Percentiles rank a stretch among this genome's conserved stretches.
These are phyloP conservation scores for Blastomyces emzantsi DNA, from an alignment of 2,329 filamentous ascomycete species.

Conservation along the genomic window DNA sequence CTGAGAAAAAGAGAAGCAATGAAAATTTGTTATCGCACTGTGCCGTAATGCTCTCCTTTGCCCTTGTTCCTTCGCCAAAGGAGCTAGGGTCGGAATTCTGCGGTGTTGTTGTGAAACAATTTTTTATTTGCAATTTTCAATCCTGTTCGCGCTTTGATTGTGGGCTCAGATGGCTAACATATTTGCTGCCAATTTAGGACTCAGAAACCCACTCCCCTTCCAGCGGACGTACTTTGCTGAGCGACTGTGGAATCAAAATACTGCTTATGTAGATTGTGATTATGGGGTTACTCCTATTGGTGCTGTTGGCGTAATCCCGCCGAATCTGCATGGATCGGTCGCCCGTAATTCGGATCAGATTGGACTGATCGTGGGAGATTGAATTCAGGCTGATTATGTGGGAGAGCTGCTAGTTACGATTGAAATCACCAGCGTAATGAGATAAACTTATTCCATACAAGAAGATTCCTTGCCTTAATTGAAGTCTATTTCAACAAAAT, in stretches of 20 bases:
- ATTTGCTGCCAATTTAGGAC: not conserved
- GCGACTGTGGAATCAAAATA: not conserved
- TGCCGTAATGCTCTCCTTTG: not conserved
- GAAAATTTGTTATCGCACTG: not conserved
- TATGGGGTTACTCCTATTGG: not conserved
- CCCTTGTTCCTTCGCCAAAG: not conserved
- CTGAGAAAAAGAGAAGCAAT: conserved; percentile 26
- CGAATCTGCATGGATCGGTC: not conserved
- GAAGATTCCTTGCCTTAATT: not conserved
- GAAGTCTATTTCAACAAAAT: conserved; percentile 7
- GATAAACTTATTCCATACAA: not conserved
- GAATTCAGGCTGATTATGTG: not conserved
- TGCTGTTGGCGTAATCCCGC: not conserved
- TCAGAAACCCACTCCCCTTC: not conserved
- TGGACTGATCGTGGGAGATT: not conserved
- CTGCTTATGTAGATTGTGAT: not conserved
- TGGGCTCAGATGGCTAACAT: not conserved
- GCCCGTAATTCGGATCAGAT: not conserved
- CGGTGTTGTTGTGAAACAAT: not conserved
- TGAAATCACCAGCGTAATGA: not conserved
- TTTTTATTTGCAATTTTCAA: not conserved
- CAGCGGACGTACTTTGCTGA: not conserved
- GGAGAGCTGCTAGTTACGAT: not conserved
- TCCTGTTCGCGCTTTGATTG: not conserved
- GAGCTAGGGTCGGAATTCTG: not conserved